A percentile compares a stretch with the other conserved stretches of the same genome.
These are phyloP conservation scores for Solanum tarijense DNA, from an alignment of 257 asterid genomes.

Conservation along the genomic window DNA sequence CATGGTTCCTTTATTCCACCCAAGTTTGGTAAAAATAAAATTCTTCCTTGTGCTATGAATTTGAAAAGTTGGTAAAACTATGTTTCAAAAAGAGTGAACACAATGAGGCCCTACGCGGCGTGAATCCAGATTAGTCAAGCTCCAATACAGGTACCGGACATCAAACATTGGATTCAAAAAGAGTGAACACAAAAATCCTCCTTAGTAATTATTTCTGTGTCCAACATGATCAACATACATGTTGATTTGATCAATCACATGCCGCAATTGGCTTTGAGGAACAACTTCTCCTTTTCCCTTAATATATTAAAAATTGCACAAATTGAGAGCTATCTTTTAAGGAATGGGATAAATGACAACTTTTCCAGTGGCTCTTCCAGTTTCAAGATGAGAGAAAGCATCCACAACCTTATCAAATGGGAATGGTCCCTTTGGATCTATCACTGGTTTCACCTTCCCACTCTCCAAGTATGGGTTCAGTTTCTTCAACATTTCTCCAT, in stretches of 20 bases:
- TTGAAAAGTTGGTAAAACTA: not conserved
- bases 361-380: conserved; percentile 68
- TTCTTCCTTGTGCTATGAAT: not conserved
- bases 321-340: conserved; percentile 14
- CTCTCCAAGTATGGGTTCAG: conserved; percentile 63
- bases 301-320: not conserved
- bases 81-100: not conserved
- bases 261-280: not conserved
- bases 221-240: not conserved
- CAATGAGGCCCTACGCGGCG: not conserved
- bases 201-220: not conserved
- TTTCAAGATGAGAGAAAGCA: conserved; percentile 70
- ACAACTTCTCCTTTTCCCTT: not conserved
- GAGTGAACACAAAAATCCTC: not conserved
- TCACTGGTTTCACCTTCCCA: conserved; percentile 60
- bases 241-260: not conserved
- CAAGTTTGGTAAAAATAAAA: not conserved
- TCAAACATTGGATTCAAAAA: not conserved
- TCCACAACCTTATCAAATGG: conserved; percentile 62
- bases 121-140: no score
- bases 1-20: not conserved
- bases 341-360: conserved; percentile 77
- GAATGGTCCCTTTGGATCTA: conserved; percentile 78
- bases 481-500: conserved; percentile 52
- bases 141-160: no score